Percentiles rank a stretch among this genome's conserved stretches.
phyloP scores from a whole-genome alignment of 805 yeast species.

The Myxozyma vanderwaltii region DNA sequence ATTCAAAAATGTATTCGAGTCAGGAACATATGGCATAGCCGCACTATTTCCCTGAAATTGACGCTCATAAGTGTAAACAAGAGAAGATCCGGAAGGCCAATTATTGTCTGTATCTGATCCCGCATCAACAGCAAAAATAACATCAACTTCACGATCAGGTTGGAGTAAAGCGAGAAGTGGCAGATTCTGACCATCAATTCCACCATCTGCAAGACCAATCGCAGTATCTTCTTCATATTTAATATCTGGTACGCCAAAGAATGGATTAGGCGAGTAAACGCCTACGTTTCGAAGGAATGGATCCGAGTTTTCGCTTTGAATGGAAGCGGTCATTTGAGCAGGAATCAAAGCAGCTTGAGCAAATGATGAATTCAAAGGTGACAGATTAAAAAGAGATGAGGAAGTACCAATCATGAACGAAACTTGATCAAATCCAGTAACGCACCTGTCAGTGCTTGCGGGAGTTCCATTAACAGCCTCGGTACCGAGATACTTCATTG shows the following conservation, averaged over 20 bases:
- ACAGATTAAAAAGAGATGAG: slow-evolving; percentile 45
- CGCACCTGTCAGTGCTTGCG: slow-evolving; percentile 49
- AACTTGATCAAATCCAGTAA: slow-evolving; percentile 71
- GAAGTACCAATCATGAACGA: slow-evolving; percentile 72
- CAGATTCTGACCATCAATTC: slow-evolving; percentile 73
- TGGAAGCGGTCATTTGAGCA: slow-evolving; percentile 47
- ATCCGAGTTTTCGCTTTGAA: slow-evolving; percentile 31
- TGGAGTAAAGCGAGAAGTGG: slow-evolving; percentile 69
- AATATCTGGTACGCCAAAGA: slow-evolving; percentile 41
- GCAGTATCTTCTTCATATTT: background rate
- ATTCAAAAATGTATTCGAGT: slow-evolving; percentile 50
- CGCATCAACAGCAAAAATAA: slow-evolving; percentile 66
- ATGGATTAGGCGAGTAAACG: slow-evolving; percentile 73
- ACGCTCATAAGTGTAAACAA: slow-evolving; percentile 52
- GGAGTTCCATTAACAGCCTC: slow-evolving; percentile 61
- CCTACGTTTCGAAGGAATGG: slow-evolving; percentile 55
- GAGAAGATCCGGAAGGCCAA: slow-evolving; percentile 72
- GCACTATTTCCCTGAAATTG: slow-evolving; percentile 48
- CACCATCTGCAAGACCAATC: slow-evolving; percentile 70
- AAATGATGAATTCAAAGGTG: slow-evolving; percentile 11
- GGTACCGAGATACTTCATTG: slow-evolving; percentile 71
- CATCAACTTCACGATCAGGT: slow-evolving; percentile 61
- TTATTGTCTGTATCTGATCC: slow-evolving; percentile 60
- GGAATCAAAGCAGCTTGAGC: slow-evolving; percentile 21
- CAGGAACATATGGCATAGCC: slow-evolving; percentile 67